A percentile compares a stretch with the other conserved stretches of the same genome.
Conservation (phyloP, 176 grass and related monocot genomes). For the Phyllostachys edulis region DNA sequence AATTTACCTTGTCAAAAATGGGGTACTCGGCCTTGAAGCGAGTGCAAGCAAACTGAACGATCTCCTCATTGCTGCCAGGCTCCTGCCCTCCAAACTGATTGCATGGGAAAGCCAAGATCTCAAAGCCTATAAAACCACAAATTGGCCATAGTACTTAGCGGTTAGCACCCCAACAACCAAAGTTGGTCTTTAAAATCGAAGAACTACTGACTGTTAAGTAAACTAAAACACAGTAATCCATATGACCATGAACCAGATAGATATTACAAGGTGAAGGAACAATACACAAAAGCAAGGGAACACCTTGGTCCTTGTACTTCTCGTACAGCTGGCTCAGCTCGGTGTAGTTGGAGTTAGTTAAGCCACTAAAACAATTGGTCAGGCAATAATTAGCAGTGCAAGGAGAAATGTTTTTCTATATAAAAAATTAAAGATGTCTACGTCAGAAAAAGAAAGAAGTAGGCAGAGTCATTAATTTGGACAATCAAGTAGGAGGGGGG, state of each 20-base stretch:
- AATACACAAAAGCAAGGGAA: slow-evolving; percentile 18
- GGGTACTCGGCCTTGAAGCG: slow-evolving; percentile 95
- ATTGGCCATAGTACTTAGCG: not conserved
- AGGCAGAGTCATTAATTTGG: not conserved
- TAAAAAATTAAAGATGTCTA: not conserved
- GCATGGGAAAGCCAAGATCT: slow-evolving; percentile 86
- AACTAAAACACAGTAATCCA: not conserved
- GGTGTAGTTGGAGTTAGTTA: slow-evolving; percentile 95
- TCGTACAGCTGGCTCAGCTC: slow-evolving; percentile 82
- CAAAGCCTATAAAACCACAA: slow-evolving; percentile 52
- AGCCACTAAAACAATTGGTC: slow-evolving; percentile 55
- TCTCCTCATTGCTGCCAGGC: slow-evolving; percentile 81
- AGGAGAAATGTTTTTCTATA: not conserved
- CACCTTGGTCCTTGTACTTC: slow-evolving; percentile 86
- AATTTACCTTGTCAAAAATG: slow-evolving; percentile 88
- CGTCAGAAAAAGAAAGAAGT: slow-evolving; percentile 18
- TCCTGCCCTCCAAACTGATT: slow-evolving; percentile 83
- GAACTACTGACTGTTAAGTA: not conserved
- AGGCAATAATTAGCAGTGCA: slow-evolving; percentile 31
- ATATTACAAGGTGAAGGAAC: not conserved
- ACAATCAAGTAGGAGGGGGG: not conserved
- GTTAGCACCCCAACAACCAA: not conserved
- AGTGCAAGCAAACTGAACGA: slow-evolving; percentile 84
- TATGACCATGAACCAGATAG: not conserved
- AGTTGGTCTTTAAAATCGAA: not conserved